Percentiles rank a stretch among this genome's conserved stretches.
Conservation (phyloP, 2,329 filamentous ascomycete genomes). For the Penicillium expansum region DNA sequence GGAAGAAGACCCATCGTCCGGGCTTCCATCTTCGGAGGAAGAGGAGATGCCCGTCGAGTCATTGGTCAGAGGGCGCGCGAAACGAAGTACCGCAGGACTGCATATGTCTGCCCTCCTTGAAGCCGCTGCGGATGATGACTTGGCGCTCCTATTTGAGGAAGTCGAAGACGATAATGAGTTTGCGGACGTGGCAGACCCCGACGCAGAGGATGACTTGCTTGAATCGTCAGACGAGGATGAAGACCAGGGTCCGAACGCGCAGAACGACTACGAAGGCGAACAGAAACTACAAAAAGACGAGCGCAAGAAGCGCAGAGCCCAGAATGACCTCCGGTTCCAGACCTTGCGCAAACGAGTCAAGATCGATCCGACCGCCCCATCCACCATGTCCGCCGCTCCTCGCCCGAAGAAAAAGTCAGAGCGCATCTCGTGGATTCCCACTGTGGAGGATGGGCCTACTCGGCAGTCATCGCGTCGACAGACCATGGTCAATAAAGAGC, state of each 20-base stretch:
- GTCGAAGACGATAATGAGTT: conserved; percentile 75
- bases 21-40: conserved; percentile 23
- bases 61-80: conserved; percentile 54
- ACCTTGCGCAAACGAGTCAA: conserved; percentile 68
- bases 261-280: conserved; percentile 75
- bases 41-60: conserved; percentile 29
- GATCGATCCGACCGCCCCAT: conserved; percentile 57
- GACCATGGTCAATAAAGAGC: conserved; percentile 65
- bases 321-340: conserved; percentile 63
- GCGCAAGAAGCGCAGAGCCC: conserved; percentile 76
- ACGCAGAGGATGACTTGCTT: conserved; percentile 72
- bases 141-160: conserved; percentile 64
- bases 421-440: conserved; percentile 67
- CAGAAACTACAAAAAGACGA: conserved; percentile 77
- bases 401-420: conserved; percentile 67
- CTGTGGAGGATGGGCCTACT: conserved; percentile 59
- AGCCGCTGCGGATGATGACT: conserved; percentile 68
- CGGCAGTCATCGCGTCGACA: conserved; percentile 62
- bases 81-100: conserved; percentile 79
- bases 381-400: conserved; percentile 39
- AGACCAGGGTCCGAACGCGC: conserved; percentile 58
- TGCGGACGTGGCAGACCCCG: conserved; percentile 41
- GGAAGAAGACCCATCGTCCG: conserved; percentile 32
- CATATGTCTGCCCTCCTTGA: conserved; percentile 76
- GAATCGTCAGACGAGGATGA: conserved; percentile 87